These are phyloP conservation scores for Penicillium decumbens DNA, from an alignment of 2,329 filamentous ascomycete genomes.

Conservation along the genomic window DNA sequence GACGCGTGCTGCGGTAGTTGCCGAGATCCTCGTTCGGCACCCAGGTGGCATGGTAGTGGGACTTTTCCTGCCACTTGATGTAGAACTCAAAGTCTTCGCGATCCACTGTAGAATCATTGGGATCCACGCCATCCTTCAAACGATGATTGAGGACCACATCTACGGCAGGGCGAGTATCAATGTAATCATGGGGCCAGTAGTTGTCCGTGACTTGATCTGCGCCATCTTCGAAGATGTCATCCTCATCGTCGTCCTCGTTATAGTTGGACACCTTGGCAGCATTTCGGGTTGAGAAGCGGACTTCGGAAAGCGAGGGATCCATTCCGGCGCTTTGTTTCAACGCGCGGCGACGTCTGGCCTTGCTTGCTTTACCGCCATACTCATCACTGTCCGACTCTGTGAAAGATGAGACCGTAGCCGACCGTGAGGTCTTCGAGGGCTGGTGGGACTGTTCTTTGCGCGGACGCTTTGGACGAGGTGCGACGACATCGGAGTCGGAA, in stretches of 20 bases:
- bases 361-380: constrained; percentile 70
- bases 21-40: constrained; percentile 71
- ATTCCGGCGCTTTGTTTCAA: constrained; percentile 62
- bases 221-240: constrained; percentile 53
- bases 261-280: constrained; percentile 70
- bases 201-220: constrained; percentile 61
- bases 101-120: constrained; percentile 28
- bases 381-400: constrained; percentile 65
- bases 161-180: constrained; percentile 78
- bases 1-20: constrained; percentile 76
- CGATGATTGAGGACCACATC: constrained; percentile 88
- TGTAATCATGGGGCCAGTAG: constrained; percentile 60
- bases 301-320: constrained; percentile 66
- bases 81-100: constrained; percentile 77
- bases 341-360: constrained; percentile 66
- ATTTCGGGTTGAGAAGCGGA: constrained; percentile 85
- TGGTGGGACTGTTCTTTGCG: constrained; percentile 50
- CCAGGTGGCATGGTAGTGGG: constrained; percentile 94
- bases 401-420: constrained; percentile 56
- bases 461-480: constrained; percentile 44
- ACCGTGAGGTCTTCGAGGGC: constrained; percentile 47
- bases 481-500: constrained; percentile 69
- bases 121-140: constrained; percentile 61
- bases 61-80: constrained; percentile 96
- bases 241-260: constrained; percentile 63